phyloP scores from a whole-genome alignment of 306 rosid species.

The Cajanus cajan region DNA sequence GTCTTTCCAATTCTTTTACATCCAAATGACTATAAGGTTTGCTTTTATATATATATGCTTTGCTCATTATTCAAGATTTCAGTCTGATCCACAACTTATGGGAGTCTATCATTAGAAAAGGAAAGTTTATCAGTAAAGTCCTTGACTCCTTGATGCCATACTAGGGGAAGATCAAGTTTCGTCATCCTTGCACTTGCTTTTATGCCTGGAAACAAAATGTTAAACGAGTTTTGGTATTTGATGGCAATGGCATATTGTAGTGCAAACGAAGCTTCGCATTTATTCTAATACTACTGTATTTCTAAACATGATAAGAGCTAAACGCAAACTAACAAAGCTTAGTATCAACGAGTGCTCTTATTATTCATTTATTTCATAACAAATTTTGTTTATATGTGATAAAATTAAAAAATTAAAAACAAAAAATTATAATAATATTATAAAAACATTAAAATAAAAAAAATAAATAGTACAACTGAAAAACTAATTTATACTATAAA shows the following conservation, averaged over 20 bases:
- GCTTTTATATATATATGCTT: neutral
- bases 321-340: neutral
- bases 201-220: neutral
- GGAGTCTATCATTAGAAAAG: slow-evolving; percentile 8
- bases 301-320: neutral
- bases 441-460: too few relatives aligned
- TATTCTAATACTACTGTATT: neutral
- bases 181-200: neutral
- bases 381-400: too few relatives aligned
- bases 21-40: neutral
- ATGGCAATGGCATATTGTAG: neutral
- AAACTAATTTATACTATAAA: too few relatives aligned
- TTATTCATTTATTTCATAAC: slow-evolving; percentile 8
- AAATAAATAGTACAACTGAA: too few relatives aligned
- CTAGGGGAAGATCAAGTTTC: neutral
- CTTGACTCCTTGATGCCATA: neutral
- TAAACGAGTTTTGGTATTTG: neutral
- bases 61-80: neutral
- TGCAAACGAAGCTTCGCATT: neutral
- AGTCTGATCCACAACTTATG: neutral
- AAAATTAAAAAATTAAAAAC: too few relatives aligned
- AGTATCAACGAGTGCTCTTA: neutral
- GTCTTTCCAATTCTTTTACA: neutral
- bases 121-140: neutral
- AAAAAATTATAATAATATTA: too few relatives aligned